These are phyloP conservation scores for Entoloma clypeatum DNA, from an alignment of 1,284 basidiomycete genomes.

Conservation along the genomic window DNA sequence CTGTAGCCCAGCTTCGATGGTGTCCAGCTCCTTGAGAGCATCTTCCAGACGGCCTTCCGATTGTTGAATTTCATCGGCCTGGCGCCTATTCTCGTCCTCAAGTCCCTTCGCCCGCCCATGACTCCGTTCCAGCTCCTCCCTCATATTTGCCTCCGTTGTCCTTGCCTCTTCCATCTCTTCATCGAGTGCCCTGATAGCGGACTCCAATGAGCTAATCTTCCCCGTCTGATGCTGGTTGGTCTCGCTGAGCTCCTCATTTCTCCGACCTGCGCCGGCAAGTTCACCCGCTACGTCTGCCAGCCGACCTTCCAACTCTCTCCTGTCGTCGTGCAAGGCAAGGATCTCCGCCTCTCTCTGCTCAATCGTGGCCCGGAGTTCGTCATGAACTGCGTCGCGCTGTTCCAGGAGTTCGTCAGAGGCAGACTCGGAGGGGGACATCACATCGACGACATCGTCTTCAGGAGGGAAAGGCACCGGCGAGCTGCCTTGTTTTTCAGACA, in stretches of 20 bases:
- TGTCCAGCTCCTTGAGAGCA: slow-evolving; percentile 4
- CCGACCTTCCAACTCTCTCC: slow-evolving; percentile 4
- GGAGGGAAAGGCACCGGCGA: slow-evolving; percentile 2
- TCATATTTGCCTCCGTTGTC: too few species aligned
- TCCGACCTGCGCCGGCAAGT: too few species aligned
- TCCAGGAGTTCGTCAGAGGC: slow-evolving; percentile 13
- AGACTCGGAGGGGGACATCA: slow-evolving; percentile 14
- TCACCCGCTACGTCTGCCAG: too few species aligned
- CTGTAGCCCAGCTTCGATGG: slow-evolving; percentile 2
- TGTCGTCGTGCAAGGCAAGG: slow-evolving; percentile 1
- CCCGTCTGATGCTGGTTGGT: too few species aligned
- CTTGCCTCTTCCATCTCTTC: too few species aligned
- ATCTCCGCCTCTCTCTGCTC: slow-evolving; percentile 2
- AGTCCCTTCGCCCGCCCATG: too few species aligned
- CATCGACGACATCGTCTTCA: slow-evolving; percentile 15
- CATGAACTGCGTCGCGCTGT: slow-evolving; percentile 1
- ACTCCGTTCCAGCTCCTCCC: too few species aligned
- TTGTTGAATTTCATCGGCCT: slow-evolving; percentile 2
- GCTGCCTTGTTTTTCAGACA: neutral
- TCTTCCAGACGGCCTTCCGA: slow-evolving; percentile 4
- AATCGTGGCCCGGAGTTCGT: neutral
- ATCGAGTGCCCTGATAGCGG: too few species aligned
- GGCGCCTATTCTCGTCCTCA: too few species aligned
- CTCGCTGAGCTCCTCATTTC: too few species aligned
- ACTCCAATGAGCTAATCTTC: too few species aligned